Conservation (phyloP, 2,329 filamentous ascomycete genomes). For the Podosphaera aphanis region DNA sequence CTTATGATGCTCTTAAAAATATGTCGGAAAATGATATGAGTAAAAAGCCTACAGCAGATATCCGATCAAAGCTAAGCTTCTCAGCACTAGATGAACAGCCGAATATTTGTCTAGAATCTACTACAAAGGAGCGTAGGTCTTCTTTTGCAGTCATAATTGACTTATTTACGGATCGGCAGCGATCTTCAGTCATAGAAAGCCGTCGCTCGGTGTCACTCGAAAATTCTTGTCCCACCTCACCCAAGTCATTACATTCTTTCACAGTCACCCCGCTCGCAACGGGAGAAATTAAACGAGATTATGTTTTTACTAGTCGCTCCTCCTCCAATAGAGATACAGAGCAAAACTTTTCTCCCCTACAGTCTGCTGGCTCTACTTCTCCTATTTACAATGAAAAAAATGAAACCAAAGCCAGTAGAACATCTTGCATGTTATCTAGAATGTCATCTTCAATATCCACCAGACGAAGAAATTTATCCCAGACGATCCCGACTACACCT, state of each 20-base stretch:
- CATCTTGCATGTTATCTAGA: conserved; percentile 33
- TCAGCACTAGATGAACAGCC: conserved; percentile 6
- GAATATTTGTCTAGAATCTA: conserved; percentile 6
- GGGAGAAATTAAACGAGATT: conserved; percentile 32
- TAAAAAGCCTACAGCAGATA: neutral
- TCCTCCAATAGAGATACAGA: conserved; percentile 10
- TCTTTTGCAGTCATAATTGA: conserved; percentile 31
- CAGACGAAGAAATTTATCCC: conserved; percentile 17
- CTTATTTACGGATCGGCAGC: conserved; percentile 30
- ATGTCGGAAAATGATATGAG: neutral
- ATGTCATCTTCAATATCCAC: conserved; percentile 35
- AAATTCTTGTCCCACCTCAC: conserved; percentile 16
- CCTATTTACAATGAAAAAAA: conserved; percentile 24
- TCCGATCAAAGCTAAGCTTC: neutral
- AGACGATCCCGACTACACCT: neutral
- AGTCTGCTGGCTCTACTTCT: conserved; percentile 18
- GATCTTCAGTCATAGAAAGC: conserved; percentile 26
- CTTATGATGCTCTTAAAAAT: conserved; percentile 12
- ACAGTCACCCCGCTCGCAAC: conserved; percentile 19
- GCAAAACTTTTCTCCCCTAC: conserved; percentile 17
- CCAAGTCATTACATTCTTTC: conserved; percentile 23
- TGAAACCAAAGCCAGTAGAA: conserved; percentile 25
- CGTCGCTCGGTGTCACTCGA: conserved; percentile 23
- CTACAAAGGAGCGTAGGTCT: conserved; percentile 24
- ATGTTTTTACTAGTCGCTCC: conserved; percentile 40